These are phyloP conservation scores for Grosmannia serpens DNA, from an alignment of 2,329 filamentous ascomycete genomes.

Conservation along the genomic window DNA sequence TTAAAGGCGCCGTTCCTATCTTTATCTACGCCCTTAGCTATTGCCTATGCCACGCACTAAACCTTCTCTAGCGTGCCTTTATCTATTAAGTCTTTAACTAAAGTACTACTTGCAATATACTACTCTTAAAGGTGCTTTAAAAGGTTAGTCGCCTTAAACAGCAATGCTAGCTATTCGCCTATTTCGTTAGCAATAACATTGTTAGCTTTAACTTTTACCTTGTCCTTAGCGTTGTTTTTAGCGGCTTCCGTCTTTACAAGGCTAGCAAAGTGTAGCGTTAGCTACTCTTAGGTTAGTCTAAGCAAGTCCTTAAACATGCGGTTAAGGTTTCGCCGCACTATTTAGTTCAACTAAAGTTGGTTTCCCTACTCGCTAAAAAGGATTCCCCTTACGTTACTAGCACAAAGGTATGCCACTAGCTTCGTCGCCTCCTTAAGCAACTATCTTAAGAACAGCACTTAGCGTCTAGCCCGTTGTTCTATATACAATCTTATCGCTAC, in stretches of 20 bases:
- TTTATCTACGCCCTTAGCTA: not conserved
- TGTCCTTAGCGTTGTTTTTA: not conserved
- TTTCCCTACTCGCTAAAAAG: not conserved
- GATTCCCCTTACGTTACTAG: not conserved
- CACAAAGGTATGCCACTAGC: not conserved
- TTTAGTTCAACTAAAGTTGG: not conserved
- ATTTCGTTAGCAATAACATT: not conserved
- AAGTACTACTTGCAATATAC: not conserved
- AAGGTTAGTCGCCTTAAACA: not conserved
- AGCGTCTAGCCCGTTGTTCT: too few species aligned
- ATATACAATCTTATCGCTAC: too few species aligned
- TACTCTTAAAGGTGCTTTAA: not conserved
- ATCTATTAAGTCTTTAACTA: not conserved
- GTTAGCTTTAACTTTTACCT: not conserved
- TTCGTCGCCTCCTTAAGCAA: too few species aligned
- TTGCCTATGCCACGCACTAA: not conserved
- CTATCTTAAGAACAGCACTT: too few species aligned
- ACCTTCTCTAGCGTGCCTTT: not conserved
- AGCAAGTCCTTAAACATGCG: not conserved
- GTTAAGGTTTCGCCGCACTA: not conserved
- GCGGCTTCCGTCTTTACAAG: not conserved
- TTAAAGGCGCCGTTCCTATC: too few species aligned
- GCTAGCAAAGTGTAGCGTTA: not conserved
- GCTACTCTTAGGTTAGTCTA: not conserved
- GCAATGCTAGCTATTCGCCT: not conserved